phyloP scores from a whole-genome alignment of 78 protist species.

The Emiliania huxleyi region DNA sequence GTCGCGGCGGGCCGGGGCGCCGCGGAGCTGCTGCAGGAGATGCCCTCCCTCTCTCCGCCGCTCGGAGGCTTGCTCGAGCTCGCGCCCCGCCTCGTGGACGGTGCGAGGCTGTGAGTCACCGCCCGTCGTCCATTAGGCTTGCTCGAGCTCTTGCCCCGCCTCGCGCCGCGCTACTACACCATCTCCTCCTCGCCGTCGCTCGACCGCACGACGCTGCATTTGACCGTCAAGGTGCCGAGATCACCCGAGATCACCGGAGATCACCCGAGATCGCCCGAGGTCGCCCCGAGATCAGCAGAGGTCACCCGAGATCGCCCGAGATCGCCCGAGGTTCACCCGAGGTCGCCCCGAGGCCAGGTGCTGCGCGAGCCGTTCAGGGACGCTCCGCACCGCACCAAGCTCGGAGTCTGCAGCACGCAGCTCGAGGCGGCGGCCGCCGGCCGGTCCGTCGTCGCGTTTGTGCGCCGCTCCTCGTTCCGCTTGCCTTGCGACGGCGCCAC shows the following conservation, averaged over 20 bases:
- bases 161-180: constrained; percentile 86
- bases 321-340: too few relatives aligned
- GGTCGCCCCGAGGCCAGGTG: too few relatives aligned
- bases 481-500: constrained; percentile 57
- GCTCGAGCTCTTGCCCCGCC: constrained; percentile 74
- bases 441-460: constrained; percentile 67
- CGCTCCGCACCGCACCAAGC: background rate
- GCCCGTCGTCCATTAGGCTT: too few relatives aligned
- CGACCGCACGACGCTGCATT: constrained; percentile 50
- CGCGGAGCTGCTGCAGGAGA: constrained; percentile 45
- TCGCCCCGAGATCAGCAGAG: too few relatives aligned
- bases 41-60: background rate
- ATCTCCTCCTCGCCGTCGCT: constrained; percentile 77
- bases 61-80: constrained; percentile 52
- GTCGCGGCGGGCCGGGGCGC: background rate
- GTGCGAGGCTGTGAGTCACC: too few relatives aligned
- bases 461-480: constrained; percentile 70
- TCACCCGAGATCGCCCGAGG: too few relatives aligned
- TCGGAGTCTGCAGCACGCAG: constrained; percentile 7
- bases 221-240: constrained; percentile 74
- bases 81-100: too few relatives aligned
- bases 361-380: background rate
- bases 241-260: too few relatives aligned
- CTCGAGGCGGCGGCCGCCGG: constrained; percentile 12
- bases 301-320: too few relatives aligned